Base-by-base conservation (phyloP, 2,329 filamentous ascomycete species). In the Colletotrichum viniferum region DNA sequence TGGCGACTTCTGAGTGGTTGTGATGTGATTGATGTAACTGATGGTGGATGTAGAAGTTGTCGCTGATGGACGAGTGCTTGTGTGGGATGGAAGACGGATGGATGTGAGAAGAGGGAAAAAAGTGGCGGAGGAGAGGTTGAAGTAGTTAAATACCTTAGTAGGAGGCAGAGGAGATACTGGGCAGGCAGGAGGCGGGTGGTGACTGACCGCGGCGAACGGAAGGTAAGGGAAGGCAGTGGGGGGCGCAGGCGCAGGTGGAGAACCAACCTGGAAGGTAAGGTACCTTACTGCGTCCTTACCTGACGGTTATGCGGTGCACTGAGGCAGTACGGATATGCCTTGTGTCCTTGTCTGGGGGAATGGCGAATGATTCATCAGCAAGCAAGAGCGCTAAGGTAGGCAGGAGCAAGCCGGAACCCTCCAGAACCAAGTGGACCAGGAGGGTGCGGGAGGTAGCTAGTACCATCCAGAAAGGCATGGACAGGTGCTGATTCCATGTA, bases 341-440 rank as follows among this genome's bases (percentile, higher is more conserved):
- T 62, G 34, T 52, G 56, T 69, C 73, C 74, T 76, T 76, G 77
- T 71, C 69, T 64, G 36, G 61, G 52, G 76, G 60, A 69, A 76
- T 74, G 79, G 77, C 76, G 80, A 79, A 82, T 85, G 83, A 85
- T 84, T 84, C 83, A 84, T 82, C 78, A 82, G 79, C 84, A 79
- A 81, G 34, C 55, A 60, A 72, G 38, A 24, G 48, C 70, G 66
- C 71, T 66, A 71, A 74, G 67, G 36, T 32, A 76, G 71, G 71
- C 60, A 76, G 74, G 76, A 67, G 63, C 36, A 68, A 62, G 72
- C 48, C 71, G 78, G 84, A 85, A 85, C 81, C 82, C 83, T 85
- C 84, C 84, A 86, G 84, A 85, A 85, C 56, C 78, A 73, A 76
- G 74, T 74, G 74, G 74, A 63, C 28, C 64, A 48, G 64, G 14